Percentiles rank a stretch among this genome's conserved stretches.
These are phyloP conservation scores for Lanmaoa rubissima DNA, from an alignment of 768 basidiomycete genomes.

Conservation along the genomic window DNA sequence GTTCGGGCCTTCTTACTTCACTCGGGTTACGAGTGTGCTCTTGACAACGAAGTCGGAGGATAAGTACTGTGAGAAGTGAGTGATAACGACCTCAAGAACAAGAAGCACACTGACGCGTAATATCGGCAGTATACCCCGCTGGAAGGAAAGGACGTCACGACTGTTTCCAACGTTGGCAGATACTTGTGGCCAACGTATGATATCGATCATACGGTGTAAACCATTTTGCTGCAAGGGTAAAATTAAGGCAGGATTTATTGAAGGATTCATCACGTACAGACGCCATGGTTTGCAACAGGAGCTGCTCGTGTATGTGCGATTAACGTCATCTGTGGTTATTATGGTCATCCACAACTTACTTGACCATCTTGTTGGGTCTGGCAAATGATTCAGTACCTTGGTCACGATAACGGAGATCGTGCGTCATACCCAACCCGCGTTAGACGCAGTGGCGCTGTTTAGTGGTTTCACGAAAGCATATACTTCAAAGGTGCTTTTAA, in stretches of 20 bases:
- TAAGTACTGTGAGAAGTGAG: constrained; percentile 43
- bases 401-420: neutral
- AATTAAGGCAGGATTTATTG: neutral
- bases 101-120: constrained; percentile 39
- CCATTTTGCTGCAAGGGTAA: constrained; percentile 43
- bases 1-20: constrained; percentile 42
- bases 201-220: constrained; percentile 47
- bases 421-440: constrained; percentile 42
- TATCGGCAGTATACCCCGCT: constrained; percentile 52
- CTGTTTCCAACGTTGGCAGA: constrained; percentile 37
- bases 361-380: constrained; percentile 52
- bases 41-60: constrained; percentile 59
- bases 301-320: constrained; percentile 23
- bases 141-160: constrained; percentile 49
- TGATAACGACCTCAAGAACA: neutral
- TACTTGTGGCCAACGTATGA: constrained; percentile 47
- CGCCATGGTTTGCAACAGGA: constrained; percentile 39
- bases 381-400: neutral
- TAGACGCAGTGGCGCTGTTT: constrained; percentile 38
- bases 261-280: constrained; percentile 28
- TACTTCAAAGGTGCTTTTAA: constrained; percentile 39
- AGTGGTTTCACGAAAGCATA: constrained; percentile 44
- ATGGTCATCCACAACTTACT: constrained; percentile 30
- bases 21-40: constrained; percentile 48
- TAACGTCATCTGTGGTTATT: constrained; percentile 3